Evolutionary conservation across 106 monocot species (phyloP).

Genomic region (Dendrobium huoshanense): DNA sequence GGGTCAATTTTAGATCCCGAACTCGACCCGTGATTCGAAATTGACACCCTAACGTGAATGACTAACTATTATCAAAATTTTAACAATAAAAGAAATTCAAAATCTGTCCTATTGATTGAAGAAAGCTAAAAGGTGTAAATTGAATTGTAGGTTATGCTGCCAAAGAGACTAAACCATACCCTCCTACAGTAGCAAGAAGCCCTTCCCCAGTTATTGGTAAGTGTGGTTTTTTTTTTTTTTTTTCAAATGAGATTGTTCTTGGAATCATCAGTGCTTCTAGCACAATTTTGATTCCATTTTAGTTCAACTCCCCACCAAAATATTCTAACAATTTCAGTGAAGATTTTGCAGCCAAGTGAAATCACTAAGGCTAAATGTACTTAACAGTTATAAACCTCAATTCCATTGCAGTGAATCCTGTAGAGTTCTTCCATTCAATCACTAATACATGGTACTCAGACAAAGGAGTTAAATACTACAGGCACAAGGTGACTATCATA

Average conservation of each 20-base stretch:
- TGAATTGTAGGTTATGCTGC: slow-evolving; percentile 19
- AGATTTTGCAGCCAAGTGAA: too few species aligned
- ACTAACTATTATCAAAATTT: too few species aligned
- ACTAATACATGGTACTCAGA: slow-evolving; percentile 43
- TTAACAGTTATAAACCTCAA: not conserved
- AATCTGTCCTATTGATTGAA: not conserved
- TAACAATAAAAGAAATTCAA: too few species aligned
- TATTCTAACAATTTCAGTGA: too few species aligned
- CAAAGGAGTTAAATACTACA: slow-evolving; percentile 40
- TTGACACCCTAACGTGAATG: too few species aligned
- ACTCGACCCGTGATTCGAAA: too few species aligned
- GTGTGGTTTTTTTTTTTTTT: not conserved
- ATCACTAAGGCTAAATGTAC: not conserved
- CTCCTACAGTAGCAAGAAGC: not conserved
- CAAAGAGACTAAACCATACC: slow-evolving; percentile 7
- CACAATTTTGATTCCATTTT: too few species aligned
- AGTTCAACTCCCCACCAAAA: too few species aligned
- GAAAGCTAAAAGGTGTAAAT: not conserved
- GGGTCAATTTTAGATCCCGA: too few species aligned
- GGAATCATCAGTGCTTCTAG: too few species aligned
- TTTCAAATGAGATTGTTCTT: too few species aligned
- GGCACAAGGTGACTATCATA: slow-evolving; percentile 53
- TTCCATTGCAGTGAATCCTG: slow-evolving; percentile 29
- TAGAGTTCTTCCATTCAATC: slow-evolving; percentile 67
- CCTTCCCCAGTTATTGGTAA: not conserved